Conservation (phyloP, 2,329 filamentous ascomycete genomes). For the Diaporthe sp. region DNA sequence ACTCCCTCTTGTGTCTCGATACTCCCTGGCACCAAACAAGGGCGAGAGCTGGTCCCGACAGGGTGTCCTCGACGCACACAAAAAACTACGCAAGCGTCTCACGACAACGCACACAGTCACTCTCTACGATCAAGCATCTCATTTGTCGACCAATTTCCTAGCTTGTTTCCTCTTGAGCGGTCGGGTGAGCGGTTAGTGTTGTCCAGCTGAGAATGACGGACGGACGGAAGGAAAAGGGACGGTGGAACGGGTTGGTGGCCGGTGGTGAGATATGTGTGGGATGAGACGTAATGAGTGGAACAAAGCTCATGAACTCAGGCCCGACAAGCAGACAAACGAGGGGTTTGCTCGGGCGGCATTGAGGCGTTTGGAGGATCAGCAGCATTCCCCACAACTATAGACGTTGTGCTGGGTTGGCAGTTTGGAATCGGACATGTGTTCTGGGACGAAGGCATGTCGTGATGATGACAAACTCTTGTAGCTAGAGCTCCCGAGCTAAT, state of each 20-base stretch:
- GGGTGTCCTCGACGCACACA: conserved; percentile 21
- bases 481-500: conserved; percentile 39
- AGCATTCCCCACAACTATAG: conserved; percentile 38
- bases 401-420: conserved; percentile 36
- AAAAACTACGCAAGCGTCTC: conserved; percentile 37
- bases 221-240: conserved; percentile 9
- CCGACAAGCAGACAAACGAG: conserved; percentile 9
- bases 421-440: conserved; percentile 38
- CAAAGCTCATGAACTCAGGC: conserved; percentile 19
- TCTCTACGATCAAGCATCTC: conserved; percentile 29
- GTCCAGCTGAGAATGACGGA: conserved; percentile 14
- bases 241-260: not conserved
- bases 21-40: conserved; percentile 17
- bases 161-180: conserved; percentile 16
- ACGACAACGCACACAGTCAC: conserved; percentile 39
- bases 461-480: conserved; percentile 36
- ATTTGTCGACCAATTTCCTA: conserved; percentile 34
- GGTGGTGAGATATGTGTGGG: not conserved
- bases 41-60: conserved; percentile 14
- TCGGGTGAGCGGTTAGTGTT: conserved; percentile 10
- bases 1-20: not conserved
- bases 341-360: conserved; percentile 15
- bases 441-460: conserved; percentile 38
- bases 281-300: conserved; percentile 26
- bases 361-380: conserved; percentile 35